These are phyloP conservation scores for Globisporangium okanoganense DNA, from an alignment of 352 stramenopile genomes.

Conservation along the genomic window DNA sequence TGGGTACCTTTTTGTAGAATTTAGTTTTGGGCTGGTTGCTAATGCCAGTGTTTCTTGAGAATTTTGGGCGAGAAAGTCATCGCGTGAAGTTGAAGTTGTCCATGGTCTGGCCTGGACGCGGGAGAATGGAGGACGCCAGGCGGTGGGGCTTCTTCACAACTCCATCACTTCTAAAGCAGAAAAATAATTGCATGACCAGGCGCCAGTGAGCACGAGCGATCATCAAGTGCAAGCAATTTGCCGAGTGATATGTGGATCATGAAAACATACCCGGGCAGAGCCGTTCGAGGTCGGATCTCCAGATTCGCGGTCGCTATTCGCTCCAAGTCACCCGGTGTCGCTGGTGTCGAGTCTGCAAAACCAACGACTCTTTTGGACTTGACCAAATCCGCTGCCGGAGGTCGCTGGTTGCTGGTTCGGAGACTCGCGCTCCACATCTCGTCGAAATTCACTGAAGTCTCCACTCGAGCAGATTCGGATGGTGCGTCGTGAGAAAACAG, in stretches of 20 bases:
- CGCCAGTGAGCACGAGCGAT: too few species aligned
- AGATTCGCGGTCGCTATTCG: slow-evolving; percentile 27
- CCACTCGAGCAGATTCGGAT: slow-evolving; percentile 2
- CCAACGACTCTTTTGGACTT: slow-evolving; percentile 10
- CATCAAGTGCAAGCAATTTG: too few species aligned
- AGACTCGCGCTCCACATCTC: slow-evolving; percentile 70
- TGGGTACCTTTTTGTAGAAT: neutral
- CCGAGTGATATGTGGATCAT: too few species aligned
- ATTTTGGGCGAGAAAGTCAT: slow-evolving; percentile 4
- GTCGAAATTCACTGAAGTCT: slow-evolving; percentile 33
- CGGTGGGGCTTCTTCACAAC: slow-evolving; percentile 29
- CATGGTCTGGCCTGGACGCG: slow-evolving; percentile 26
- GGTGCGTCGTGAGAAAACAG: neutral
- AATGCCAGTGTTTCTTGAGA: slow-evolving; percentile 3
- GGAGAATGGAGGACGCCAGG: slow-evolving; percentile 29
- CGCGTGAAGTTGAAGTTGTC: slow-evolving; percentile 37
- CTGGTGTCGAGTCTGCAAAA: neutral
- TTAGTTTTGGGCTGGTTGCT: neutral
- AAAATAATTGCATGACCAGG: neutral
- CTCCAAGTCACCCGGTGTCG: slow-evolving; percentile 15
- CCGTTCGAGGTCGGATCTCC: slow-evolving; percentile 22
- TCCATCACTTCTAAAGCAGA: slow-evolving; percentile 1
- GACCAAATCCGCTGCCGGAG: slow-evolving; percentile 2
- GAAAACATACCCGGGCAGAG: slow-evolving; percentile 5
- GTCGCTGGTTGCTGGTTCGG: slow-evolving; percentile 16